phyloP scores from a whole-genome alignment of 768 basidiomycete species.

The Chalciporus chontae region DNA sequence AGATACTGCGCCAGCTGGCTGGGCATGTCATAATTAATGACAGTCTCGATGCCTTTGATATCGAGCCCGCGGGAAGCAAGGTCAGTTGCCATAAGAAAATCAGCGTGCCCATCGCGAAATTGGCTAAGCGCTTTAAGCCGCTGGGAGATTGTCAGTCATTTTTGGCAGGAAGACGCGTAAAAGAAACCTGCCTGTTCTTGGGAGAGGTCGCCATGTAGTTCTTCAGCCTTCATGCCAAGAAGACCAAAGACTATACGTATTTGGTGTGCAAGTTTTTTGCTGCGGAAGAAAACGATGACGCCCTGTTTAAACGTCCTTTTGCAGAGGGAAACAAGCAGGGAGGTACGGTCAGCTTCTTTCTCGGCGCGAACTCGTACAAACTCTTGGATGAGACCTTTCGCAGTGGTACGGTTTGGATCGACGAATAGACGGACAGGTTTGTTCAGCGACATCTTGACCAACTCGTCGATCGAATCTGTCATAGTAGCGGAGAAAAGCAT shows the following conservation, averaged over 20 bases:
- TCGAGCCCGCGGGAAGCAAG: conserved; percentile 93
- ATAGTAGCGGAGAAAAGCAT: conserved; percentile 99
- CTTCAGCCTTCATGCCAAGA: conserved; percentile 84
- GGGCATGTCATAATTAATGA: conserved; percentile 99
- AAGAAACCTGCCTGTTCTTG: conserved; percentile 81
- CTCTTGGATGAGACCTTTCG: conserved; percentile 85
- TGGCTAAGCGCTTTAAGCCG: conserved; percentile 80
- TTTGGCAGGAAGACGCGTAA: neutral
- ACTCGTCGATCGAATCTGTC: conserved; percentile 93
- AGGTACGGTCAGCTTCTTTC: conserved; percentile 72
- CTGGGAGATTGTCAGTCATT: conserved; percentile 36
- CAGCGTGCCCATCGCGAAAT: conserved; percentile 85
- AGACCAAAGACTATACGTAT: conserved; percentile 91
- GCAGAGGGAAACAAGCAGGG: conserved; percentile 78
- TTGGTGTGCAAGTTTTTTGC: conserved; percentile 97
- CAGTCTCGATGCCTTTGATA: conserved; percentile 95
- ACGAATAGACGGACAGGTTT: conserved; percentile 94
- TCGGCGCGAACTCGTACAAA: conserved; percentile 88
- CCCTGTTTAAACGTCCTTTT: conserved; percentile 80
- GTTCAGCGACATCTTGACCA: conserved; percentile 88
- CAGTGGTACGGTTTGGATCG: conserved; percentile 86
- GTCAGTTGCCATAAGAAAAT: conserved; percentile 95
- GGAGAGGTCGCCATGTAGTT: conserved; percentile 91
- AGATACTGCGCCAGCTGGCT: conserved; percentile 88
- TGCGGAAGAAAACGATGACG: conserved; percentile 91